These are phyloP conservation scores for Rhodofomes roseus DNA, from an alignment of 1,284 basidiomycete species.

Conservation along the genomic window DNA sequence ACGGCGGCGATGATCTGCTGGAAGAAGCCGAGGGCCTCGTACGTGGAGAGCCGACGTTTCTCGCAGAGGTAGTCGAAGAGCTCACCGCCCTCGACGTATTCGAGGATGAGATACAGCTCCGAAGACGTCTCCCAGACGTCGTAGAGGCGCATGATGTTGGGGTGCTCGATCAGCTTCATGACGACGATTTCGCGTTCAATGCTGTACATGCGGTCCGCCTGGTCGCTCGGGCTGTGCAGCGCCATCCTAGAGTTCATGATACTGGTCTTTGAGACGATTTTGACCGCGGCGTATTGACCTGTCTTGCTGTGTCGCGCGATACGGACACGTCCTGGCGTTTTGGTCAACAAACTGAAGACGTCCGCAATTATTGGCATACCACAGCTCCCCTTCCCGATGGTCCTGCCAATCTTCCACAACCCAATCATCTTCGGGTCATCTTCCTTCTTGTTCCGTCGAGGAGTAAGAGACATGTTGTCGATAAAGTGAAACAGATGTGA, in stretches of 20 bases:
- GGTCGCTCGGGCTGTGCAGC: constrained; percentile 65
- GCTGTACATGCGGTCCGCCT: constrained; percentile 65
- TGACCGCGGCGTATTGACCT: constrained; percentile 91
- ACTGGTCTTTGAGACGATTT: constrained; percentile 88
- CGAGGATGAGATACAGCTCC: constrained; percentile 91
- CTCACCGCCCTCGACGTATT: constrained; percentile 97
- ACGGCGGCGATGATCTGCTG: constrained; percentile 95
- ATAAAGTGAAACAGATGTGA: too few species aligned
- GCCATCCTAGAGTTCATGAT: constrained; percentile 70
- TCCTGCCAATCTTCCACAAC: constrained; percentile 90
- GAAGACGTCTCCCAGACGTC: constrained; percentile 97
- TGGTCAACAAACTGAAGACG: neutral
- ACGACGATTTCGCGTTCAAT: constrained; percentile 98
- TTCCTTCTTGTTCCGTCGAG: constrained; percentile 24
- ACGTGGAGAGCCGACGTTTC: constrained; percentile 72
- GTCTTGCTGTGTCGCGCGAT: constrained; percentile 88
- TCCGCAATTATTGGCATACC: constrained; percentile 45
- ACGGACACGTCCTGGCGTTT: constrained; percentile 78
- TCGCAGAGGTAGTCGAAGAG: constrained; percentile 94
- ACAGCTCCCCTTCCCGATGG: constrained; percentile 88
- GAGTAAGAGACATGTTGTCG: constrained; percentile 5
- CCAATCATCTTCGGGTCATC: constrained; percentile 82
- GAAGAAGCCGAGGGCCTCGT: constrained; percentile 91
- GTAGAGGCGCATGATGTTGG: constrained; percentile 91
- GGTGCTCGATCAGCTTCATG: constrained; percentile 99